Percentiles rank a stretch among this genome's conserved stretches.
Evolutionary conservation across 306 rosid species (phyloP).

Genomic region (Ochetophila trinervis): DNA sequence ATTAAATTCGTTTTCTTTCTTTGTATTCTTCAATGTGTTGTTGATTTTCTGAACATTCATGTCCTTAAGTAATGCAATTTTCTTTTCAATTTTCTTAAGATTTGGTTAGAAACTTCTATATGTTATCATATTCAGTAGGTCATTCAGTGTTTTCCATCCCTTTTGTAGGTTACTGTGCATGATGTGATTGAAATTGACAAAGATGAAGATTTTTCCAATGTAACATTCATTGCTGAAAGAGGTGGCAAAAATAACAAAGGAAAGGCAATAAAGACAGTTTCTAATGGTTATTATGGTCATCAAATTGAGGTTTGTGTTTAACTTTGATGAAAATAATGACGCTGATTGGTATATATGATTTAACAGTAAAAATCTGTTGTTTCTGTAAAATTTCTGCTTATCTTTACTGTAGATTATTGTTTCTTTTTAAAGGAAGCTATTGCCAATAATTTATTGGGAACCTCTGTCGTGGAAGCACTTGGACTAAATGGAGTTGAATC

Average conservation of each 20-base stretch:
- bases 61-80: neutral
- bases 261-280: constrained; percentile 41
- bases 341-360: constrained; percentile 15
- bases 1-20: neutral
- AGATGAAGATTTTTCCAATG: constrained; percentile 40
- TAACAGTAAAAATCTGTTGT: constrained; percentile 5
- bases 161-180: constrained; percentile 39
- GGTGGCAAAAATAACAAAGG: constrained; percentile 46
- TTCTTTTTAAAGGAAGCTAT: constrained; percentile 37
- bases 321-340: constrained; percentile 17
- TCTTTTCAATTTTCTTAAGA: no score
- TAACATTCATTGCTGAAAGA: constrained; percentile 39
- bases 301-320: constrained; percentile 47
- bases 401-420: constrained; percentile 17
- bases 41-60: neutral
- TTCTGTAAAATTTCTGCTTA: constrained; percentile 5
- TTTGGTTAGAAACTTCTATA: no score
- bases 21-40: neutral
- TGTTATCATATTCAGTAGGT: neutral
- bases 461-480: constrained; percentile 30
- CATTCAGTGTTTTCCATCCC: neutral
- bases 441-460: constrained; percentile 27
- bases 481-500: constrained; percentile 46
- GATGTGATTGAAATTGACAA: constrained; percentile 58
- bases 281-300: constrained; percentile 36